A percentile compares a stretch with the other conserved stretches of the same genome.
These are phyloP conservation scores for Stachybotrys chartarum DNA, from an alignment of 2,329 filamentous ascomycete genomes.

Conservation along the genomic window DNA sequence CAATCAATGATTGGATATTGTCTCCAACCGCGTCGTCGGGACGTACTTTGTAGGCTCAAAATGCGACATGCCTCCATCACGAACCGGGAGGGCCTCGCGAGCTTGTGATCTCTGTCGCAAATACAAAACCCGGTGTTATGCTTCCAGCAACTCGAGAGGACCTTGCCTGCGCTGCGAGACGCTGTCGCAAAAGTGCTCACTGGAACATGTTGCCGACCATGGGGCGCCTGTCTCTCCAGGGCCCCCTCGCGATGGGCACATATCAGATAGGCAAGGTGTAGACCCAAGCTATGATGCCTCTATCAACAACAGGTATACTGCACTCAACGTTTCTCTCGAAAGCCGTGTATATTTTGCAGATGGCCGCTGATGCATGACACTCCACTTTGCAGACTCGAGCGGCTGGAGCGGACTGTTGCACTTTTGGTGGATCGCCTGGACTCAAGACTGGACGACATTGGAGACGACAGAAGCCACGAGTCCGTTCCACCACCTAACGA, in stretches of 20 bases:
- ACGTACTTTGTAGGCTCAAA: background rate
- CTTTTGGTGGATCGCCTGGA: conserved; percentile 9
- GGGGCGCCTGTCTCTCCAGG: background rate
- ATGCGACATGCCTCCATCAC: conserved; percentile 12
- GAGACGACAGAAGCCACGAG: background rate
- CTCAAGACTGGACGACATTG: conserved; percentile 2
- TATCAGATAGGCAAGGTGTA: background rate
- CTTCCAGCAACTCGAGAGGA: conserved; percentile 2
- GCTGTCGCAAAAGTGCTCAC: conserved; percentile 12
- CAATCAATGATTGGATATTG: background rate
- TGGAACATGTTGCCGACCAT: conserved; percentile 1
- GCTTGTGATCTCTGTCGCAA: conserved; percentile 16
- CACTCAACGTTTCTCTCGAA: background rate
- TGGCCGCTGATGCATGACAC: background rate
- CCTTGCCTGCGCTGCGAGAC: conserved; percentile 17
- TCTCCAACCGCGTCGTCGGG: background rate
- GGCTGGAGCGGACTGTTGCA: conserved; percentile 6
- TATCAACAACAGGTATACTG: conserved; percentile 3
- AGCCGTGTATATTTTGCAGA: background rate
- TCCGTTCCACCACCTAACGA: background rate
- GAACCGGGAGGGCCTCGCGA: conserved; percentile 14
- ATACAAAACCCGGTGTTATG: conserved; percentile 18
- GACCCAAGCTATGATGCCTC: background rate
- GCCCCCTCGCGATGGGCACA: background rate
- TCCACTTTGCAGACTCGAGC: conserved; percentile 7